Base-by-base conservation (phyloP, 148 eudicot species). In the Fallopia convolvulus region DNA sequence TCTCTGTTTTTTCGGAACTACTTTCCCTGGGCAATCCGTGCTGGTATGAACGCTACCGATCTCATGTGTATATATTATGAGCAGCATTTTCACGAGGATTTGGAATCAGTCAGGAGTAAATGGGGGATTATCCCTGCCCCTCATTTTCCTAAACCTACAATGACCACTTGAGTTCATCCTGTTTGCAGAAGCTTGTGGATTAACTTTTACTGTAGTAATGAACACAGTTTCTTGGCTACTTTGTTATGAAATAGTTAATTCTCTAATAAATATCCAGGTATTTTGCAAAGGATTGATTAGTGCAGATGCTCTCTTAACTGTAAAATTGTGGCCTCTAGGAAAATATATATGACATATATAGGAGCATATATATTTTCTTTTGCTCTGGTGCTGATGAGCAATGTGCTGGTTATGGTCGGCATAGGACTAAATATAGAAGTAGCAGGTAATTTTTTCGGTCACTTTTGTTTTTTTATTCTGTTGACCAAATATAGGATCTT, bases 311-410 rank as follows among this genome's bases (percentile, higher is more conserved):
- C 18, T 65, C 18, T 0, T 32, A 65, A 30, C 7, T 65, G 15
- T 4, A 21, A 65, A 65, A 65, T 30, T 30, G 3, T 17, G 12
- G 40, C 70, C 40, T 65, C 70, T 65, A n/a, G n/a, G n/a, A n/a
- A n/a, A n/a, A n/a, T n/a, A n/a, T n/a, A n/a, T n/a, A n/a, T n/a
- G n/a, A n/a, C n/a, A n/a, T n/a, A n/a, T n/a, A n/a, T n/a, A n/a
- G n/a, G n/a, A n/a, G n/a, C n/a, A n/a, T n/a, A n/a, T n/a, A n/a
- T n/a, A n/a, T n/a, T n/a, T n/a, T n/a, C n/a, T n/a, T n/a, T n/a
- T n/a, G n/a, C n/a, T 88, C 98, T 81, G 98, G 98, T 77, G 98
- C 98, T 47, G 98, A 91, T 80, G 98, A 93, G 87, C 98, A 93
- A 80, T 93, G 98, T 87, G 98, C 98, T 79, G 98, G 98, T 63